phyloP scores from a whole-genome alignment of 2,329 filamentous ascomycete genomes.

The Fusarium proliferatum region DNA sequence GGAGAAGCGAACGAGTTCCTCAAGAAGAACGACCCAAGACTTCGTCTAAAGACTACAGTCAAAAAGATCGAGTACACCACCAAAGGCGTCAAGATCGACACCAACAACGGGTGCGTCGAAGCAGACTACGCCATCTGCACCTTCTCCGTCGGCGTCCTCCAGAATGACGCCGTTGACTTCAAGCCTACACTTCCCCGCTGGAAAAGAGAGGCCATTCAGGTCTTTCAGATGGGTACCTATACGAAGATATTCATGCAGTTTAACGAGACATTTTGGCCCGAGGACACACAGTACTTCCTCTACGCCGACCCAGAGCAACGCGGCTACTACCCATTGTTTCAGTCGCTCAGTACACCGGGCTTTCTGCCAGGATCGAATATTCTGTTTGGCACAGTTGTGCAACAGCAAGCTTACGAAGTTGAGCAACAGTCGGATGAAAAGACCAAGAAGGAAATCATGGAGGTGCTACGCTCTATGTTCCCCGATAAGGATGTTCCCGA shows the following conservation, averaged over 20 bases:
- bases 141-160: conserved; percentile 75
- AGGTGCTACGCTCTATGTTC: conserved; percentile 72
- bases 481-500: conserved; percentile 66
- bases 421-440: conserved; percentile 69
- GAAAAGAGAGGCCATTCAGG: conserved; percentile 71
- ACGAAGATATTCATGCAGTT: conserved; percentile 80
- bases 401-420: conserved; percentile 55
- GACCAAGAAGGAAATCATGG: conserved; percentile 69
- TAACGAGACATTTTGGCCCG: conserved; percentile 71
- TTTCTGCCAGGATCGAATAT: conserved; percentile 72
- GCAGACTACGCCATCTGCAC: conserved; percentile 74
- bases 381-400: conserved; percentile 66
- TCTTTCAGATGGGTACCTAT: conserved; percentile 76
- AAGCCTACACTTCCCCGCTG: conserved; percentile 68
- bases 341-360: conserved; percentile 67
- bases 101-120: conserved; percentile 66
- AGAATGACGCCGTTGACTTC: conserved; percentile 69
- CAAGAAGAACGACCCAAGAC: conserved; percentile 61
- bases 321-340: conserved; percentile 68
- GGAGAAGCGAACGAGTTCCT: conserved; percentile 69
- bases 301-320: conserved; percentile 57
- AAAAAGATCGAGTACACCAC: conserved; percentile 64
- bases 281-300: conserved; percentile 56
- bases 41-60: conserved; percentile 69
- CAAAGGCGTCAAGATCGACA: conserved; percentile 64